Evolutionary conservation across 1,139 yeast genomes (phyloP).

Genomic region (Geotrichum klebahnii): DNA sequence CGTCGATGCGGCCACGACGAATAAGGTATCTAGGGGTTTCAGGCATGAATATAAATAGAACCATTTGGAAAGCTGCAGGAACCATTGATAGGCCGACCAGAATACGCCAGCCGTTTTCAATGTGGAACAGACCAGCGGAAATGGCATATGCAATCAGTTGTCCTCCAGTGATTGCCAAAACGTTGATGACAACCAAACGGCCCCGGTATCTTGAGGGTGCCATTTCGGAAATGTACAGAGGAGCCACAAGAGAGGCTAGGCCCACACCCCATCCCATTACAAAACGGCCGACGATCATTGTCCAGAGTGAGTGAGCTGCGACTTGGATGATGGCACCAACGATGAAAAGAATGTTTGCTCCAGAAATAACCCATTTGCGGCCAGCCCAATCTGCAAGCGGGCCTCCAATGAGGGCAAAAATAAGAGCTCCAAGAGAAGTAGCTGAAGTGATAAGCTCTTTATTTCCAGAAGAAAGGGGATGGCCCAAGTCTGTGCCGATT

Average conservation of each 20-base stretch:
- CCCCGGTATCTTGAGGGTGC: constrained; percentile 93
- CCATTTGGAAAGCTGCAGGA: constrained; percentile 77
- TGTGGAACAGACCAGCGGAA: constrained; percentile 79
- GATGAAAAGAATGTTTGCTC: constrained; percentile 73
- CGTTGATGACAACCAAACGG: constrained; percentile 55
- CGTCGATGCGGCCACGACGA: constrained; percentile 58
- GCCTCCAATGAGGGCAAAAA: constrained; percentile 76
- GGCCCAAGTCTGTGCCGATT: constrained; percentile 60
- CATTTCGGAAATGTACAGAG: constrained; percentile 82
- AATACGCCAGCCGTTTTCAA: constrained; percentile 86
- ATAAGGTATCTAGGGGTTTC: constrained; percentile 92
- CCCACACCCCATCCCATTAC: constrained; percentile 96
- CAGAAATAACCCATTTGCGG: constrained; percentile 72
- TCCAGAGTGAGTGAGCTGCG: constrained; percentile 76
- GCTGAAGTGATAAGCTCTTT: constrained; percentile 93
- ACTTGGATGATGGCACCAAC: constrained; percentile 82
- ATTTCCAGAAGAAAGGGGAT: constrained; percentile 59
- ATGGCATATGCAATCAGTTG: constrained; percentile 87
- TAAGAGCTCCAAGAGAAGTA: constrained; percentile 84
- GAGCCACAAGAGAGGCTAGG: constrained; percentile 84
- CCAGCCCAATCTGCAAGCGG: constrained; percentile 75
- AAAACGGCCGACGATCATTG: constrained; percentile 86
- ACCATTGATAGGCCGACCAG: constrained; percentile 84
- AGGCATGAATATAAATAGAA: constrained; percentile 77
- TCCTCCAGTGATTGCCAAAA: constrained; percentile 80